phyloP scores from a whole-genome alignment of 2,329 filamentous ascomycete genomes.

The Xylariaceae sp. region DNA sequence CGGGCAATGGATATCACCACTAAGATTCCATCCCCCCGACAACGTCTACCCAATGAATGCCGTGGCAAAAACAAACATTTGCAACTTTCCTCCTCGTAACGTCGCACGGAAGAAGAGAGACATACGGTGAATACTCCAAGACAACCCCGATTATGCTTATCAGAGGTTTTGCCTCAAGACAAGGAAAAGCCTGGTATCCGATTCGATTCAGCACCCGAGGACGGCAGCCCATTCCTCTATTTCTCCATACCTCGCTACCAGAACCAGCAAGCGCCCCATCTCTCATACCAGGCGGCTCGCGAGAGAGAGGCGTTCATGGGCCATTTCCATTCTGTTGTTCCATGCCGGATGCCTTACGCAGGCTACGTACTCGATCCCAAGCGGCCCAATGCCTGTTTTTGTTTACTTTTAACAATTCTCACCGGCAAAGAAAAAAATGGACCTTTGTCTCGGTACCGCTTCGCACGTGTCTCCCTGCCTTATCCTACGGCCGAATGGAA shows the following conservation, averaged over 20 bases:
- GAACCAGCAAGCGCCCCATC: too few species aligned
- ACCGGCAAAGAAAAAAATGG: neutral
- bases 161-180: neutral
- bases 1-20: neutral
- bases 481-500: constrained; percentile 11
- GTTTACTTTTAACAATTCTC: neutral
- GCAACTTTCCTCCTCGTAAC: neutral
- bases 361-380: neutral
- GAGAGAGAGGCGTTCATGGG: neutral
- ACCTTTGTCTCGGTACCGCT: neutral
- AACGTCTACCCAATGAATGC: too few species aligned
- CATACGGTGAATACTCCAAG: neutral
- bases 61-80: neutral
- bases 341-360: neutral
- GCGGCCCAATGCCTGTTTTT: neutral
- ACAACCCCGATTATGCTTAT: neutral
- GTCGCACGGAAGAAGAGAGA: neutral
- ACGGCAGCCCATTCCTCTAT: neutral
- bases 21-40: too few species aligned
- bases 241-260: neutral
- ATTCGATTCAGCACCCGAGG: neutral
- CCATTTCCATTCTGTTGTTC: neutral
- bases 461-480: neutral
- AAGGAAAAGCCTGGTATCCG: neutral
- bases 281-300: too few species aligned